Evolutionary conservation across 2,329 filamentous ascomycete genomes (phyloP).

Genomic region (Colletotrichum orbiculare): DNA sequence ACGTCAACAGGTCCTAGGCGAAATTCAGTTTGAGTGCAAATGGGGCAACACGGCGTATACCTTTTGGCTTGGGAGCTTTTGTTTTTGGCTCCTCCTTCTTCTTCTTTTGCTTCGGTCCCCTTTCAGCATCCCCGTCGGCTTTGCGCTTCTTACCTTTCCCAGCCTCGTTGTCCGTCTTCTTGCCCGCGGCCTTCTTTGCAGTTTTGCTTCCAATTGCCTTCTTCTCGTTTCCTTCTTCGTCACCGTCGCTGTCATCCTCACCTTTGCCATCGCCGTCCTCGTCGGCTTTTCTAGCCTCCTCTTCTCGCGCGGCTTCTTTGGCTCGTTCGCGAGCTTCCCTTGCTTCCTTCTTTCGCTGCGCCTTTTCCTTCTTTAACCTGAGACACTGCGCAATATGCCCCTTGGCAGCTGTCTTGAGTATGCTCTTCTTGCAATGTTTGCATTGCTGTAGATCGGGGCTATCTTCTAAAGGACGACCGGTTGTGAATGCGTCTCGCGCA

Average conservation of each 20-base stretch:
- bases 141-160: conserved; percentile 81
- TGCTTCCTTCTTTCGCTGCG: conserved; percentile 80
- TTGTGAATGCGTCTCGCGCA: conserved; percentile 82
- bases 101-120: conserved; percentile 89
- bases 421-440: conserved; percentile 93
- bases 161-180: conserved; percentile 71
- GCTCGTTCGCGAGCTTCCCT: conserved; percentile 76
- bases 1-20: conserved; percentile 84
- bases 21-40: conserved; percentile 1
- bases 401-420: conserved; percentile 79
- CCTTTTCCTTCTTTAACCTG: conserved; percentile 85
- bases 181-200: conserved; percentile 73
- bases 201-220: conserved; percentile 54
- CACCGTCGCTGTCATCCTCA: conserved; percentile 60
- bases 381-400: conserved; percentile 87
- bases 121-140: conserved; percentile 80
- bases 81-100: conserved; percentile 93
- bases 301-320: conserved; percentile 68
- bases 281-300: conserved; percentile 64
- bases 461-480: conserved; percentile 84
- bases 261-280: conserved; percentile 61
- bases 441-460: conserved; percentile 83
- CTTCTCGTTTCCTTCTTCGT: conserved; percentile 57
- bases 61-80: conserved; percentile 87
- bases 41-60: conserved; percentile 48